These are phyloP conservation scores for Solanum piurae DNA, from an alignment of 257 asterid species.

Conservation along the genomic window DNA sequence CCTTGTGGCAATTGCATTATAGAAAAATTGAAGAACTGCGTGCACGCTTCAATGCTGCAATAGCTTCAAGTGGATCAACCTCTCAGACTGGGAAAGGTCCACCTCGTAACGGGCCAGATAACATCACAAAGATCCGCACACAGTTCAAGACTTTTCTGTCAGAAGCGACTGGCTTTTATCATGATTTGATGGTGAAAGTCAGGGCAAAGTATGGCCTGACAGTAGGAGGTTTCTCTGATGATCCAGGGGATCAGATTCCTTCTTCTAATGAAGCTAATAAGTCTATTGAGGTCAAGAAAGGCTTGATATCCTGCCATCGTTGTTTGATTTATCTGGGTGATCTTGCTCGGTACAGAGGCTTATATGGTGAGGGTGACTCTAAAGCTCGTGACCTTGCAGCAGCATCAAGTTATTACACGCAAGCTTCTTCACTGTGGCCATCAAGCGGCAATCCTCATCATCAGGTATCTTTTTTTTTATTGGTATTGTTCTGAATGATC, in stretches of 20 bases:
- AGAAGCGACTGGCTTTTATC: conserved; percentile 96
- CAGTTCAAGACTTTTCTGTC: conserved; percentile 91
- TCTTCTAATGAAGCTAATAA: conserved; percentile 50
- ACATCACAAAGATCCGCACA: conserved; percentile 61
- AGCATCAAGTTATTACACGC: conserved; percentile 86
- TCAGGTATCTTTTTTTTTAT: conserved; percentile 41
- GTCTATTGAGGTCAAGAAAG: conserved; percentile 58
- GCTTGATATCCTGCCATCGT: conserved; percentile 85
- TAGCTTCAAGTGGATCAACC: conserved; percentile 48
- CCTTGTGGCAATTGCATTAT: conserved; percentile 91
- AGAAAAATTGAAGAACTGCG: conserved; percentile 88
- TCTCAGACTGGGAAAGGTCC: conserved; percentile 70
- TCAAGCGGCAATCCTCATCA: conserved; percentile 95
- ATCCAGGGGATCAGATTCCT: conserved; percentile 43
- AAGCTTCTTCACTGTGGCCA: conserved; percentile 87
- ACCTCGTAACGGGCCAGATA: conserved; percentile 63
- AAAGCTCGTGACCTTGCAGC: conserved; percentile 80
- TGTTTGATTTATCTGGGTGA: conserved; percentile 94
- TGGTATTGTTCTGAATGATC: neutral
- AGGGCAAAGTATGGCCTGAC: conserved; percentile 78
- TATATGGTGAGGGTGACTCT: conserved; percentile 87
- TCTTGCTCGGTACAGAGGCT: conserved; percentile 91
- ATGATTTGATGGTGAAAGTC: conserved; percentile 84
- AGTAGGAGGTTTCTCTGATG: conserved; percentile 59
- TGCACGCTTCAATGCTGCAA: conserved; percentile 57